Evolutionary conservation across 176 grass and related monocot species (phyloP).

Genomic region (Elymus sibiricus): DNA sequence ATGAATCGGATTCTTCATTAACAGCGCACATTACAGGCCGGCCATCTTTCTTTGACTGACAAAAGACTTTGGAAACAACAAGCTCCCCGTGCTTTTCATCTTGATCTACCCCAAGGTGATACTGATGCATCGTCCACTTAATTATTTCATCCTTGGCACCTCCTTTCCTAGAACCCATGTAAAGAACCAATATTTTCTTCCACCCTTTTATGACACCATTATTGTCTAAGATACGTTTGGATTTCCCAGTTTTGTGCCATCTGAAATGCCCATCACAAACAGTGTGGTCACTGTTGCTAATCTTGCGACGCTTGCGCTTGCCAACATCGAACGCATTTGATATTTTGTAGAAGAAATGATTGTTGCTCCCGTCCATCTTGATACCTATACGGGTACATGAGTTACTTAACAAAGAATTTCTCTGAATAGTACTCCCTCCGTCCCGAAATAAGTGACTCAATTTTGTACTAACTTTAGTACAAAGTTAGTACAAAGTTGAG

Average conservation of each 20-base stretch:
- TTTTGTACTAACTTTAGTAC: no score
- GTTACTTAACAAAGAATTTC: neutral
- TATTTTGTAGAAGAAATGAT: constrained; percentile 74
- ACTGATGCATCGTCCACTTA: constrained; percentile 91
- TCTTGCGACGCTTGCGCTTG: constrained; percentile 61
- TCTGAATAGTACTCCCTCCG: neutral
- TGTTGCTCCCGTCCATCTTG: constrained; percentile 62
- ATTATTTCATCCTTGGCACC: no score
- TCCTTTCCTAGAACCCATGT: constrained; percentile 26
- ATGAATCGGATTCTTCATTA: constrained; percentile 9
- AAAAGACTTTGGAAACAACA: constrained; percentile 81
- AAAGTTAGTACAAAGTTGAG: no score
- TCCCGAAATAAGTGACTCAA: no score
- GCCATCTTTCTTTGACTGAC: constrained; percentile 31
- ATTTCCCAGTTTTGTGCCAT: constrained; percentile 83
- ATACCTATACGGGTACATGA: constrained; percentile 35
- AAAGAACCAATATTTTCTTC: constrained; percentile 89
- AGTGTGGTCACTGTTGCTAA: neutral
- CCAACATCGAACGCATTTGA: constrained; percentile 70
- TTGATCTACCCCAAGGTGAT: constrained; percentile 56
- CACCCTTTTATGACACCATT: constrained; percentile 57
- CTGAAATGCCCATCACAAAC: neutral
- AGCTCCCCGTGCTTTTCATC: constrained; percentile 47
- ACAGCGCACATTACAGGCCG: constrained; percentile 18
- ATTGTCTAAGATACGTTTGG: constrained; percentile 40